These are phyloP conservation scores for Zalaria sp. DNA, from an alignment of 2,329 filamentous ascomycete species.

Conservation along the genomic window DNA sequence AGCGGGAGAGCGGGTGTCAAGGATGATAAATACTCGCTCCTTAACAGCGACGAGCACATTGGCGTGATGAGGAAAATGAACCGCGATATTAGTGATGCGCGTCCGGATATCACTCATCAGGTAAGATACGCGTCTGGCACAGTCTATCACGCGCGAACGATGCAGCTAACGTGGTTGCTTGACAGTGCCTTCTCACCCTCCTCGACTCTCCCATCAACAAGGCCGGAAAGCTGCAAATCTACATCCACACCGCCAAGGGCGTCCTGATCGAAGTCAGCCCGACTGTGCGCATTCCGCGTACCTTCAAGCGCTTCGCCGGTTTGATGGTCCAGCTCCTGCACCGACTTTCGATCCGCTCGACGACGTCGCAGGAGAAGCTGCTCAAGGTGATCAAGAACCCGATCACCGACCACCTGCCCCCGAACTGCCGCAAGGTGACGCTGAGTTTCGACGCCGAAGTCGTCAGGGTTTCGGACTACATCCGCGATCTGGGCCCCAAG, in stretches of 20 bases:
- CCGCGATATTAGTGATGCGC: conserved; percentile 91
- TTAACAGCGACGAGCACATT: conserved; percentile 98
- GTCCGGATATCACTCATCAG: conserved; percentile 97
- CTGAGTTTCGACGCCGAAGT: conserved; percentile 86
- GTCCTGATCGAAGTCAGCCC: conserved; percentile 96
- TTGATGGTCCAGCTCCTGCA: conserved; percentile 97
- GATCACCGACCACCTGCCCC: conserved; percentile 89
- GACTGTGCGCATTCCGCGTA: conserved; percentile 93
- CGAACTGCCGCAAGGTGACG: conserved; percentile 95
- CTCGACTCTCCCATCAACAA: conserved; percentile 99
- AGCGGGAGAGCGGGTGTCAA: conserved; percentile 45
- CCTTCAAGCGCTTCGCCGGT: conserved; percentile 97
- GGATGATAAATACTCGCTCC: conserved; percentile 91
- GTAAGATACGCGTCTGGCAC: conserved; percentile 37
- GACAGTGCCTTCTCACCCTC: conserved; percentile 85
- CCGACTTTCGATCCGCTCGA: conserved; percentile 87
- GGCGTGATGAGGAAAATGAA: conserved; percentile 99
- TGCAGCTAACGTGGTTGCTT: neutral
- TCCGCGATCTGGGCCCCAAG: conserved; percentile 60
- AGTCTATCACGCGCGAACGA: neutral
- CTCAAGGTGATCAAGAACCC: conserved; percentile 96
- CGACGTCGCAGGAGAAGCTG: conserved; percentile 93
- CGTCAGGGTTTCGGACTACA: conserved; percentile 77
- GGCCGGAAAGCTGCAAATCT: conserved; percentile 92
- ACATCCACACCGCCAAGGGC: conserved; percentile 94